A percentile compares a stretch with the other conserved stretches of the same genome.
phyloP scores from a whole-genome alignment of 306 rosid genomes.

The Castanea mollissima region DNA sequence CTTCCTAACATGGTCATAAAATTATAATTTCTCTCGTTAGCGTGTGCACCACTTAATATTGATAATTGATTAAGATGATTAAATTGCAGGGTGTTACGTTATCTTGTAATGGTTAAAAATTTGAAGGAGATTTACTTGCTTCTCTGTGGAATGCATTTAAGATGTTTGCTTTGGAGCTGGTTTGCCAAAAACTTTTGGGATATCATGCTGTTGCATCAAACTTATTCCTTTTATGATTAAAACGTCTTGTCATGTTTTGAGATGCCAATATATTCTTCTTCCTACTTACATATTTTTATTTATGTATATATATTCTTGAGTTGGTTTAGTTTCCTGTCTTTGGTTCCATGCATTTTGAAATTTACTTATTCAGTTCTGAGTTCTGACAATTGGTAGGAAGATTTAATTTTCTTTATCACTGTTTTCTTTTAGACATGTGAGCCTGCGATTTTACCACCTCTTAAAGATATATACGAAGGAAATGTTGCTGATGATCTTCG shows the following conservation, averaged over 20 bases:
- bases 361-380: neutral
- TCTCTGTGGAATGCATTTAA: too few species aligned
- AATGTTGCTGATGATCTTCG: conserved; percentile 67
- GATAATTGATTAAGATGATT: too few species aligned
- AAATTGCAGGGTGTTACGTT: too few species aligned
- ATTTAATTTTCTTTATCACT: conserved; percentile 14
- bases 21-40: too few species aligned
- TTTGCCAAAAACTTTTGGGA: conserved; percentile 7
- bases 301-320: neutral
- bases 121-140: too few species aligned
- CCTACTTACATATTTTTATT: neutral
- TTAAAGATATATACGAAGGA: conserved; percentile 65
- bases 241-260: too few species aligned
- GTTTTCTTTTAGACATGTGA: conserved; percentile 61
- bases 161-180: conserved; percentile 19
- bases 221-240: neutral
- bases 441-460: conserved; percentile 91
- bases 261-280: neutral
- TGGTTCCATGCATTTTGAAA: neutral
- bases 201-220: neutral
- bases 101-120: too few species aligned
- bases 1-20: too few species aligned
- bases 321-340: neutral
- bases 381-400: neutral
- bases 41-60: too few species aligned